These are phyloP conservation scores for Pistacia integerrima DNA, from an alignment of 345 rosid species.

Conservation along the genomic window DNA sequence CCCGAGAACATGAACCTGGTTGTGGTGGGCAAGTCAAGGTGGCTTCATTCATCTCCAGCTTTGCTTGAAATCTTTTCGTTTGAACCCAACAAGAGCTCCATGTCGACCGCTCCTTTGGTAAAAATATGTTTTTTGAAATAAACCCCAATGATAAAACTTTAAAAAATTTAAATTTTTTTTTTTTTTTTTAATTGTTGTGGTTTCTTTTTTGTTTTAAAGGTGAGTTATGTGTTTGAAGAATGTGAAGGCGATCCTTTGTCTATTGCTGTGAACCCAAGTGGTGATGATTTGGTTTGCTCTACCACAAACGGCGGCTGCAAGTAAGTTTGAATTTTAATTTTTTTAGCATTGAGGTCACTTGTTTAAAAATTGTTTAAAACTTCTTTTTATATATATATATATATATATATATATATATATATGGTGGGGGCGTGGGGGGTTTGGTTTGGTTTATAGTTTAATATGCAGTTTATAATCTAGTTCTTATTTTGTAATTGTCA, in stretches of 20 bases:
- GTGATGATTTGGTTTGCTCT: constrained; percentile 80
- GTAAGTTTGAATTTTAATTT: constrained; percentile 37
- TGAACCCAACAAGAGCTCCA: constrained; percentile 61
- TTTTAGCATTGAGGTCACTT: not conserved
- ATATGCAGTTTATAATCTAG: not conserved
- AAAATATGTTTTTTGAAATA: not conserved
- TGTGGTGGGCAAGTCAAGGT: constrained; percentile 62
- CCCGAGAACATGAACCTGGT: constrained; percentile 70
- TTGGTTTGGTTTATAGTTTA: not conserved
- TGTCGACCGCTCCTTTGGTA: constrained; percentile 82
- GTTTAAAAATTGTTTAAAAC: not conserved
- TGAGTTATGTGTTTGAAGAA: constrained; percentile 60
- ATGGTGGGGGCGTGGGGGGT: no score
- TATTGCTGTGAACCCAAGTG: constrained; percentile 79
- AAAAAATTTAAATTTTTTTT: not conserved
- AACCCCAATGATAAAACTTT: not conserved
- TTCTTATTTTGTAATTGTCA: not conserved
- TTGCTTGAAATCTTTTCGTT: constrained; percentile 78
- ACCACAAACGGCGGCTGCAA: constrained; percentile 83
- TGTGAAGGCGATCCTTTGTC: constrained; percentile 70
- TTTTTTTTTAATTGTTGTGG: constrained; percentile 13
- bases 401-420: no score
- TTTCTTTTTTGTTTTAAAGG: constrained; percentile 36
- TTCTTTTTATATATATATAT: no score
- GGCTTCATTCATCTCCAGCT: constrained; percentile 49